Conservation (phyloP, 2,329 filamentous ascomycete species). For the Neopestalotiopsis sp. region DNA sequence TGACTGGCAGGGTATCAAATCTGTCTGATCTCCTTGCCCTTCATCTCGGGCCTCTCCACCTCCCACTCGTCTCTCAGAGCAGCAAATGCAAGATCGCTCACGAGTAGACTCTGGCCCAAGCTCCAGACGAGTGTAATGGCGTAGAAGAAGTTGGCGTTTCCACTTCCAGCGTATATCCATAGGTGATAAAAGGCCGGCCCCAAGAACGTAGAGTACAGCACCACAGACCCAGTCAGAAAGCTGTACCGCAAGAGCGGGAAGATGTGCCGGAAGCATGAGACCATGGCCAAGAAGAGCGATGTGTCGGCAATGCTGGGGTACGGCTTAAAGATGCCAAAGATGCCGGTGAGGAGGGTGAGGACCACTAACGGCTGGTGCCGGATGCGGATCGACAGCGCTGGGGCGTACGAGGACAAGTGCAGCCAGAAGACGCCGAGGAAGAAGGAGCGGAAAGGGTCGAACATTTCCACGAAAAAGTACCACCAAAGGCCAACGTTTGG, state of each 20-base stretch:
- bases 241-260: conserved; percentile 94
- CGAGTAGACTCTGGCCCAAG: conserved; percentile 81
- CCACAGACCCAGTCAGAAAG: conserved; percentile 81
- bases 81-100: conserved; percentile 88
- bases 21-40: conserved; percentile 84
- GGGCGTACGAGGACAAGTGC: conserved; percentile 88
- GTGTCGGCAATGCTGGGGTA: conserved; percentile 94
- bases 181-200: conserved; percentile 96
- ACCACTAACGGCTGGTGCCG: conserved; percentile 87
- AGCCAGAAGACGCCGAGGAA: conserved; percentile 99
- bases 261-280: conserved; percentile 88
- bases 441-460: conserved; percentile 95
- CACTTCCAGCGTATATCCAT: conserved; percentile 97
- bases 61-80: conserved; percentile 94
- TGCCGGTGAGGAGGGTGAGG: conserved; percentile 81
- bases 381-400: conserved; percentile 81
- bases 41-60: conserved; percentile 86
- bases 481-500: conserved; percentile 98
- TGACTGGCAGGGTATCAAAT: conserved; percentile 59
- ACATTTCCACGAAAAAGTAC: conserved; percentile 99
- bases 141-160: conserved; percentile 99
- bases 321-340: conserved; percentile 95
- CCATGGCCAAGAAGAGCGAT: conserved; percentile 80
- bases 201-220: conserved; percentile 86
- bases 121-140: conserved; percentile 99